Conservation (phyloP, 345 rosid species). For the Firmiana major region DNA sequence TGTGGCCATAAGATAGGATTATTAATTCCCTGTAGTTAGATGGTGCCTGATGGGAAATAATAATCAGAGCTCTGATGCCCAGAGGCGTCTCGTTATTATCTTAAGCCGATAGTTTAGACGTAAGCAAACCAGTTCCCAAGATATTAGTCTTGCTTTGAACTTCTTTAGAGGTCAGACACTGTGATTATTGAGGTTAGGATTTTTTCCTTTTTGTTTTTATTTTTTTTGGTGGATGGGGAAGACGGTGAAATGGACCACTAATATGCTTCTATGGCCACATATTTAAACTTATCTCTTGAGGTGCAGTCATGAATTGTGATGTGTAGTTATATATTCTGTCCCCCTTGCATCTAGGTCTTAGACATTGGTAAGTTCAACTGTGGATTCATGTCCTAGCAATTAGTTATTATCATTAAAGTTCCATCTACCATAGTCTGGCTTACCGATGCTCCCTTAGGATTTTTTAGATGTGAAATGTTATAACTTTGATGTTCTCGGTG, state of each 20-base stretch:
- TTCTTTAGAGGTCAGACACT: background rate
- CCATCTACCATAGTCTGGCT: background rate
- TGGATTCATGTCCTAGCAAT: background rate
- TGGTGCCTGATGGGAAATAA: background rate
- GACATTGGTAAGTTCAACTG: background rate
- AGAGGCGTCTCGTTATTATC: background rate
- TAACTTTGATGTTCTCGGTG: background rate
- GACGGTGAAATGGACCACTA: background rate
- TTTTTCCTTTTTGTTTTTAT: background rate
- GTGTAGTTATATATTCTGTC: background rate
- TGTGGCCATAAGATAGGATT: background rate
- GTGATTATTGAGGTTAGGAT: background rate
- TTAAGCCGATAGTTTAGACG: background rate
- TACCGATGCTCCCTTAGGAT: background rate
- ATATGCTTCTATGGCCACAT: background rate
- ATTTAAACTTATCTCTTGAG: conserved; percentile 4
- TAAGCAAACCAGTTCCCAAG: background rate
- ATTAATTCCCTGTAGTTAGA: background rate
- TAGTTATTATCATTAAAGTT: background rate
- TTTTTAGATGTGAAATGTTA: background rate
- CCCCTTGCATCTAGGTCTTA: conserved; percentile 7
- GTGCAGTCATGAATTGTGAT: background rate
- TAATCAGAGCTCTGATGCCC: background rate
- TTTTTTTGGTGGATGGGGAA: background rate
- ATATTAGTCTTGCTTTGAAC: background rate